Evolutionary conservation across 164 flowering plant genomes (phyloP), one percentile per base, ranked within the genome.

Genomic region (Piper longum): DNA sequence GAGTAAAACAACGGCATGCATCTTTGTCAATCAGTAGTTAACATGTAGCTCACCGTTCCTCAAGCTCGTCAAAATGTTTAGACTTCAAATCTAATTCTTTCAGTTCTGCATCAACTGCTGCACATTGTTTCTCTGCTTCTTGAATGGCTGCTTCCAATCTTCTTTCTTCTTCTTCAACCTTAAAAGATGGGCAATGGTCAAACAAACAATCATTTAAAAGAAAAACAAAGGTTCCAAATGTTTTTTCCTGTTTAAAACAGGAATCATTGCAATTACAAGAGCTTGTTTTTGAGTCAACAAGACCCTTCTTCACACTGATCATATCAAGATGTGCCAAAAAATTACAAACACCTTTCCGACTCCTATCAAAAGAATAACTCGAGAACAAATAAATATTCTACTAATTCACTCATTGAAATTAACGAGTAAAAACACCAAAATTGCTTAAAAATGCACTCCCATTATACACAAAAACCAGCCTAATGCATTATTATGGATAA

Each of bases 161-260:
- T 71, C 86, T 74, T 75, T 91, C 99, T 81, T 90, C 99, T 69
- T 90, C 99, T 71, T 91, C 99, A 78, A 88, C 78, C 99, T 95
- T 67, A 48, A 75, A 19, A 42, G 45, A 57, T 57, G 1, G 16
- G 42, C 40, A 41, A 60, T 17, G 42, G 41, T 42, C n/a, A 16
- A 60, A 48, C 16, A 61, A n/a, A 59, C 16, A 26, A 67, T 1
- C 14, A 5, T 9, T 9, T 9, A 9, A 48, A 48, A 48, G 52
- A 48, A 5, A 44, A 48, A 48, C 52, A 48, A 12, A 48, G 14
- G 8, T 48, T 48, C 11, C 12, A 5, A 2, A 12, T 5, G 8
- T 0, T 13, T 48, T 14, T 48, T 0, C 52, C 14, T 48, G 52
- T 14, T 26, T 26, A 0, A 26, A 26, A 26, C 36, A 26, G 36